phyloP scores from a whole-genome alignment of 805 yeast genomes.

The Pichia cephalocereana region DNA sequence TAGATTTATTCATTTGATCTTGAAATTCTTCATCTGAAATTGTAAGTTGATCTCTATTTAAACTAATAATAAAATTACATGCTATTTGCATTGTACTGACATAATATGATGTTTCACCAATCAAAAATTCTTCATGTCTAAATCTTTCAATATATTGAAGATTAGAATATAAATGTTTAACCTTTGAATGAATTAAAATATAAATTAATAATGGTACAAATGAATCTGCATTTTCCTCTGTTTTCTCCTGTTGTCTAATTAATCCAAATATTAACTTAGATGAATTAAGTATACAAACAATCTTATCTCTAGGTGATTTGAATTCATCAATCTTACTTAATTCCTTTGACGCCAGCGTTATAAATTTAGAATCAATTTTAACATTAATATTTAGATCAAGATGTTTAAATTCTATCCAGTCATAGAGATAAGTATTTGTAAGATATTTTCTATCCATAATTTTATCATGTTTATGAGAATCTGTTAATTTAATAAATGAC shows the following conservation, averaged over 20 bases:
- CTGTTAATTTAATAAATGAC: slow-evolving; percentile 34
- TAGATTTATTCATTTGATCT: slow-evolving; percentile 36
- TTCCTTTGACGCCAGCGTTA: slow-evolving; percentile 62
- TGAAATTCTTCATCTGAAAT: slow-evolving; percentile 52
- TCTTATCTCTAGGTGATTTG: slow-evolving; percentile 91
- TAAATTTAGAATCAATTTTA: slow-evolving; percentile 41
- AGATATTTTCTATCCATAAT: slow-evolving; percentile 57
- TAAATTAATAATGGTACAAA: slow-evolving; percentile 85
- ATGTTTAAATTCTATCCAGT: slow-evolving; percentile 65
- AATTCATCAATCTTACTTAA: slow-evolving; percentile 69
- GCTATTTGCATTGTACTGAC: slow-evolving; percentile 88
- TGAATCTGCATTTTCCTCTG: slow-evolving; percentile 84
- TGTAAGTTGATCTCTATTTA: slow-evolving; percentile 50
- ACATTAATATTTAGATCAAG: slow-evolving; percentile 60
- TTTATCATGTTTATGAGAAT: slow-evolving; percentile 55
- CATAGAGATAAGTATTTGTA: slow-evolving; percentile 18
- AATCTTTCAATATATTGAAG: slow-evolving; percentile 79
- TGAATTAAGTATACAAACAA: slow-evolving; percentile 81
- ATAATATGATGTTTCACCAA: slow-evolving; percentile 89
- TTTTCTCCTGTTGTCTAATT: slow-evolving; percentile 45
- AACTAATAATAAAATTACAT: slow-evolving; percentile 60
- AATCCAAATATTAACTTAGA: slow-evolving; percentile 90
- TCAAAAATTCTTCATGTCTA: slow-evolving; percentile 61
- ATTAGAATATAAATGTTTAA: slow-evolving; percentile 63
- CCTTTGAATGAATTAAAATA: slow-evolving; percentile 62